These are phyloP conservation scores for Bacterosira constricta DNA, from an alignment of 108 stramenopile genomes.

Conservation along the genomic window DNA sequence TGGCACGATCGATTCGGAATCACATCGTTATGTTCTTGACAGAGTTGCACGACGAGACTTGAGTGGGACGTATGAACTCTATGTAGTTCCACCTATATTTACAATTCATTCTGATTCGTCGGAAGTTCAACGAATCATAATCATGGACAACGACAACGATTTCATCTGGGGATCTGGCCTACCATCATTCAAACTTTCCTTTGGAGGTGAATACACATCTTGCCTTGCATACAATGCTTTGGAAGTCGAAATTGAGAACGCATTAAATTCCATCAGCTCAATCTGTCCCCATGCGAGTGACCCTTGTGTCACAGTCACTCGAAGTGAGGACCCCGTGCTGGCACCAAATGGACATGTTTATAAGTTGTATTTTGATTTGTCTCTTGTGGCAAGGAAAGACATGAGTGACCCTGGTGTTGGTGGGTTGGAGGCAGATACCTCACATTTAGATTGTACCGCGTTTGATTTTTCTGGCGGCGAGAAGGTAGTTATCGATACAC, in stretches of 20 bases:
- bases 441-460: conserved; percentile 37
- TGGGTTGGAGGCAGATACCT: conserved; percentile 31
- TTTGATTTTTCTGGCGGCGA: conserved; percentile 39
- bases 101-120: conserved; percentile 33
- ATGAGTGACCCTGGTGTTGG: conserved; percentile 23
- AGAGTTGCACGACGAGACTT: conserved; percentile 8
- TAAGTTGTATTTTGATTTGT: conserved; percentile 64
- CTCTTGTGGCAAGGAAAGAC: conserved; percentile 23
- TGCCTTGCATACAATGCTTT: conserved; percentile 56
- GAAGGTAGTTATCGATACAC: conserved; percentile 9
- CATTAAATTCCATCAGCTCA: conserved; percentile 31
- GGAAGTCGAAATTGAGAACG: conserved; percentile 59
- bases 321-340: conserved; percentile 41
- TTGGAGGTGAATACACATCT: conserved; percentile 39
- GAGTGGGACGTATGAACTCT: conserved; percentile 28
- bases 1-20: conserved; percentile 21
- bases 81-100: conserved; percentile 46
- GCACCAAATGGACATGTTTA: conserved; percentile 78
- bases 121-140: conserved; percentile 42
- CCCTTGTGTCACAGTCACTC: conserved; percentile 62
- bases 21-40: conserved; percentile 39
- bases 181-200: conserved; percentile 46
- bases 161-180: conserved; percentile 39
- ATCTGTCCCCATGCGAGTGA: conserved; percentile 30
- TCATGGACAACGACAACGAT: conserved; percentile 38